These are phyloP conservation scores for Aspergillus panamensis DNA, from an alignment of 495 filamentous ascomycete species.

Conservation along the genomic window DNA sequence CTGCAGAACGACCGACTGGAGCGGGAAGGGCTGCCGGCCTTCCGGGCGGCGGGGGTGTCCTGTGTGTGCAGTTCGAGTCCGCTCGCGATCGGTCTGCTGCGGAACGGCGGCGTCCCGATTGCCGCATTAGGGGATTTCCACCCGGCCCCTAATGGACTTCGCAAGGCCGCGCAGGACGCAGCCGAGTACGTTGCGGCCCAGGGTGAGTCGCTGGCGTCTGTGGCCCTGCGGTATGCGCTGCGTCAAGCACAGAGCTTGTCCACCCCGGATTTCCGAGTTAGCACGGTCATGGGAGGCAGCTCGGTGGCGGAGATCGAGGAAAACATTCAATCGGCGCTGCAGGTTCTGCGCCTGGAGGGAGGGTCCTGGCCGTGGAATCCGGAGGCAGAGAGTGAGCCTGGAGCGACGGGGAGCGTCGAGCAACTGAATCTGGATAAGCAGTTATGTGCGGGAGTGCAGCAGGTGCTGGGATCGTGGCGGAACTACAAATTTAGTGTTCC, in stretches of 20 bases:
- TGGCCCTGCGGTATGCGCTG: slow-evolving; percentile 10
- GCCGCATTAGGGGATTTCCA: slow-evolving; percentile 10
- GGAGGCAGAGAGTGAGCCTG: background rate
- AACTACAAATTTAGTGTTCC: slow-evolving; percentile 10
- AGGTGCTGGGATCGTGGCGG: slow-evolving; percentile 7
- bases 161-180: slow-evolving; percentile 1
- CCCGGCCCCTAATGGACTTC: slow-evolving; percentile 7
- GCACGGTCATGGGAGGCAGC: slow-evolving; percentile 8
- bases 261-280: background rate
- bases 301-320: slow-evolving; percentile 8
- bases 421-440: background rate
- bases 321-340: slow-evolving; percentile 7
- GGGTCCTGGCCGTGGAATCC: slow-evolving; percentile 3
- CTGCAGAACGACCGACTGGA: slow-evolving; percentile 14
- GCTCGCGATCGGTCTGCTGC: slow-evolving; percentile 8
- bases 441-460: background rate
- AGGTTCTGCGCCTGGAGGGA: background rate
- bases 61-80: slow-evolving; percentile 14
- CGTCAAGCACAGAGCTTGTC: slow-evolving; percentile 4
- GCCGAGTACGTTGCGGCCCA: background rate
- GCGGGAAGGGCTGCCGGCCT: slow-evolving; percentile 4
- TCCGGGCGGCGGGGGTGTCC: slow-evolving; percentile 4
- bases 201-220: slow-evolving; percentile 4
- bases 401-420: background rate
- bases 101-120: slow-evolving; percentile 9